Evolutionary conservation across 805 yeast species (phyloP).

Genomic region (Yarrowia sp.): DNA sequence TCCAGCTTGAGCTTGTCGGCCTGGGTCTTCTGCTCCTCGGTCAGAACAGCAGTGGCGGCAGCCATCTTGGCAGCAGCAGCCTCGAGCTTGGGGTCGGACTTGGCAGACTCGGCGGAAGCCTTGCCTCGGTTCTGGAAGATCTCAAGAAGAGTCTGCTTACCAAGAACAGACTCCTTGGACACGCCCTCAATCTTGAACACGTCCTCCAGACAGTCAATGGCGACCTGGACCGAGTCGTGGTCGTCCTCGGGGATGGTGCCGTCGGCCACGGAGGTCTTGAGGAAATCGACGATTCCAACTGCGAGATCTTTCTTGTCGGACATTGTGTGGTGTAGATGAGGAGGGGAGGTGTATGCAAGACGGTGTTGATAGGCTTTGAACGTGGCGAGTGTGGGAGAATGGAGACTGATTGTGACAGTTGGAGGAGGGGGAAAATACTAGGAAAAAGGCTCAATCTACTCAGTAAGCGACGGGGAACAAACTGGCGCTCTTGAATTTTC

Average conservation of each 20-base stretch:
- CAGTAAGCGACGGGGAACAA: too few relatives aligned
- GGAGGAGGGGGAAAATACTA: too few relatives aligned
- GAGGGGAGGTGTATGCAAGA: neutral
- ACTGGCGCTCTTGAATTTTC: too few relatives aligned
- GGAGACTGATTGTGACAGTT: too few relatives aligned
- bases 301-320: conserved; percentile 55
- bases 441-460: too few relatives aligned
- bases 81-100: conserved; percentile 3
- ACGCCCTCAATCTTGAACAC: conserved; percentile 73
- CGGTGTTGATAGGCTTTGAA: too few relatives aligned
- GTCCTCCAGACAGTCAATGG: conserved; percentile 89
- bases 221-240: conserved; percentile 89
- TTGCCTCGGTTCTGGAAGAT: conserved; percentile 50
- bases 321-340: conserved; percentile 6
- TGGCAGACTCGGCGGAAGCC: conserved; percentile 39
- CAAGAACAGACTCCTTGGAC: conserved; percentile 47
- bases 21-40: conserved; percentile 61
- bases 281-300: conserved; percentile 73
- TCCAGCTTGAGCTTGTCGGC: conserved; percentile 87
- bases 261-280: conserved; percentile 63
- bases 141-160: conserved; percentile 57
- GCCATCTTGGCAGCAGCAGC: conserved; percentile 26
- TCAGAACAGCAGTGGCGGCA: conserved; percentile 39
- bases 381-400: too few relatives aligned
- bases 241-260: conserved; percentile 78